phyloP scores from a whole-genome alignment of 2,329 filamentous ascomycete genomes.

The Aspergillus neoniger region DNA sequence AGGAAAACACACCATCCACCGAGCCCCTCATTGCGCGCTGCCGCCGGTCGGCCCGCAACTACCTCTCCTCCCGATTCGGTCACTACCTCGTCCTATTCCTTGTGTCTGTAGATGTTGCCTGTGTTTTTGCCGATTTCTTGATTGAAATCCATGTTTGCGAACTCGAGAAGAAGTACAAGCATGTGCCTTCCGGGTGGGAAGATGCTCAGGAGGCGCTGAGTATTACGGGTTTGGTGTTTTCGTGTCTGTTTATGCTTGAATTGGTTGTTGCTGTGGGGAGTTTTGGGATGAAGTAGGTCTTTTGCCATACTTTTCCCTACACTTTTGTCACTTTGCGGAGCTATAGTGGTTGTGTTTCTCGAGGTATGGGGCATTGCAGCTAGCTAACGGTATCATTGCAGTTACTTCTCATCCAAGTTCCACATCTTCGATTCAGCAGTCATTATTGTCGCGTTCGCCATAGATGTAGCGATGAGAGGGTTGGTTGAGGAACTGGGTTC shows the following conservation, averaged over 20 bases:
- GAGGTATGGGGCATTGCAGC: too few relatives aligned
- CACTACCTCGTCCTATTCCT: neutral
- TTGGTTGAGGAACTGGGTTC: constrained; percentile 39
- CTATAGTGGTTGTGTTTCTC: too few relatives aligned
- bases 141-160: neutral
- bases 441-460: neutral
- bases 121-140: neutral
- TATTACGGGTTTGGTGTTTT: neutral
- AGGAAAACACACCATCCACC: too few relatives aligned
- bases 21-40: neutral
- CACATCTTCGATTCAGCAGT: neutral
- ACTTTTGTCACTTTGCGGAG: neutral
- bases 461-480: neutral
- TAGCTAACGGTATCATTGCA: neutral
- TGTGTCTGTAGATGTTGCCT: neutral
- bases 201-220: neutral
- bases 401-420: neutral
- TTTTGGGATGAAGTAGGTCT: neutral
- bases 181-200: neutral
- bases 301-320: neutral
- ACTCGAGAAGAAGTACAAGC: neutral
- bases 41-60: neutral
- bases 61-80: neutral
- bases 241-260: neutral
- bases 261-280: neutral